Evolutionary conservation across 495 filamentous ascomycete genomes (phyloP).

Genomic region (Endocarpon pusillum): DNA sequence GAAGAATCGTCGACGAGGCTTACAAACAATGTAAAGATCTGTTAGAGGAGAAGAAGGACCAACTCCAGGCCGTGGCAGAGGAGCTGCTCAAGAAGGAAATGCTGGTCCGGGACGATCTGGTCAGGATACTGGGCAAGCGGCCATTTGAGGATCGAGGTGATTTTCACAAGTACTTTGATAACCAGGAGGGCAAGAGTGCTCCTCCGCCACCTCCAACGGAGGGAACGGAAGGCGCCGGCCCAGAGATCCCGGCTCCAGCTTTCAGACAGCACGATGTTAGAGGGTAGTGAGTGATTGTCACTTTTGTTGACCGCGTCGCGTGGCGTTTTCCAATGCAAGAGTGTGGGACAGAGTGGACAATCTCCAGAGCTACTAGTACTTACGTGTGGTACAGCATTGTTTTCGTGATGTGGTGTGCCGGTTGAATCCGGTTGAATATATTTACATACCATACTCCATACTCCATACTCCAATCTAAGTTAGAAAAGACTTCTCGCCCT

Average conservation of each 20-base stretch:
- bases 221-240: constrained; percentile 10
- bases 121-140: constrained; percentile 68
- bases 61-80: constrained; percentile 80
- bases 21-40: constrained; percentile 80
- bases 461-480: too few relatives aligned
- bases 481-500: too few relatives aligned
- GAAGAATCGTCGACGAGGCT: constrained; percentile 74
- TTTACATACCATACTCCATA: too few relatives aligned
- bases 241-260: constrained; percentile 2
- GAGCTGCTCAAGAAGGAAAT: constrained; percentile 87
- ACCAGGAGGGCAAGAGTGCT: constrained; percentile 25
- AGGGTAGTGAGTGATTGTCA: too few relatives aligned
- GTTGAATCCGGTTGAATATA: too few relatives aligned
- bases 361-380: too few relatives aligned
- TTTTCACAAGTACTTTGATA: constrained; percentile 82
- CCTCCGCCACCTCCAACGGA: constrained; percentile 39
- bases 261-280: too few relatives aligned
- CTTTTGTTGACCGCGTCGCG: too few relatives aligned
- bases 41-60: constrained; percentile 67
- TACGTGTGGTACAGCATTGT: too few relatives aligned
- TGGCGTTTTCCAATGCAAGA: too few relatives aligned
- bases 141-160: constrained; percentile 71
- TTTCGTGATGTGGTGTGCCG: too few relatives aligned
- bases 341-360: too few relatives aligned
- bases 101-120: constrained; percentile 73